Conservation (phyloP, 2,329 filamentous ascomycete genomes). For the Fusarium sp. region DNA sequence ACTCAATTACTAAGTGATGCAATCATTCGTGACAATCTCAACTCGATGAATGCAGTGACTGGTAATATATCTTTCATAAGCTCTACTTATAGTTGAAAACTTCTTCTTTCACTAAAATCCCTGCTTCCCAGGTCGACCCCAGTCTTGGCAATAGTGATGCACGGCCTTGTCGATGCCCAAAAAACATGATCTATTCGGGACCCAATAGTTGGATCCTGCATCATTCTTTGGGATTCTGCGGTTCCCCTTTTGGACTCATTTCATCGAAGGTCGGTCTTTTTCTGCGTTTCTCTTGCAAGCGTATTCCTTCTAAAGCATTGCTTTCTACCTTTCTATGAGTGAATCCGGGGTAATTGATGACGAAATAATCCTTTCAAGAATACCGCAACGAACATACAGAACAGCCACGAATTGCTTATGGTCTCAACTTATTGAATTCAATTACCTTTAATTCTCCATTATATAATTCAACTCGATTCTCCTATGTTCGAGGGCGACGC, state of each 20-base stretch:
- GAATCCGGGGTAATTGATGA: neutral
- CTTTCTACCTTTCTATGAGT: neutral
- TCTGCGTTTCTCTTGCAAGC: neutral
- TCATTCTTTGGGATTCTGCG: constrained; percentile 1
- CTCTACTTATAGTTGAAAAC: neutral
- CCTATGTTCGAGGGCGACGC: neutral
- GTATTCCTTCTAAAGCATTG: neutral
- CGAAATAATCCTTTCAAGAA: constrained; percentile 3
- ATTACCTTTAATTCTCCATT: neutral
- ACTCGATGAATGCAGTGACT: neutral
- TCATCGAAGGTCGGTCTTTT: neutral
- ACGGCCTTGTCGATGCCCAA: constrained; percentile 29
- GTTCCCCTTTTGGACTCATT: neutral
- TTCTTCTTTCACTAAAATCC: neutral
- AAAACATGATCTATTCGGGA: neutral
- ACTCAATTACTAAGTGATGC: neutral
- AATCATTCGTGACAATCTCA: neutral
- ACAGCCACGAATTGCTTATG: neutral
- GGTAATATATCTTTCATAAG: neutral
- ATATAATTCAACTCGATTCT: neutral
- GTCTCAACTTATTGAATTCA: neutral
- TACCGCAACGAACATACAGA: neutral
- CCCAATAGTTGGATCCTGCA: constrained; percentile 10
- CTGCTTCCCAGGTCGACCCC: neutral
- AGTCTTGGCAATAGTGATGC: constrained; percentile 23